Evolutionary conservation across 1,139 yeast species (phyloP), one percentile per base, ranked within the genome.

Genomic region (Pichia cactophila): DNA sequence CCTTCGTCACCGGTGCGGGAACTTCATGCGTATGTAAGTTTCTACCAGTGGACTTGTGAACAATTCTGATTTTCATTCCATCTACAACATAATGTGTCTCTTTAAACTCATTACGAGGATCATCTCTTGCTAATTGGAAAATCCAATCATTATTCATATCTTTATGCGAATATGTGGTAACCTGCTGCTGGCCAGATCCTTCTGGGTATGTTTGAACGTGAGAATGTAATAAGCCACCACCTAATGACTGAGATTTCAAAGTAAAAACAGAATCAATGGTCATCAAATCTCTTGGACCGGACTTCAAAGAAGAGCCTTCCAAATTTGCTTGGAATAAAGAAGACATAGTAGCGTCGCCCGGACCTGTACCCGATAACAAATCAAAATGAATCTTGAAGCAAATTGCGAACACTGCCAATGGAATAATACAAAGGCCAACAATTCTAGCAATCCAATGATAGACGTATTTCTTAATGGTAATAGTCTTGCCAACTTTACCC

Each of bases 341-440:
- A 17, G 96, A 86, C 98, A 94, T 94, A 62, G 86, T 86, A 45
- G 96, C 94, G 66, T 92, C 97, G 56, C 98, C 98, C 20, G 97
- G 81, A 56, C 99, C 95, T 14, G 86, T 72, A 57, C 81, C 83
- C 58, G 78, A 79, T 58, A 85, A 73, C 51, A 85, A 70, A 56
- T 80, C 88, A 62, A 85, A 85, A 66, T 85, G 95, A 53, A 84
- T 70, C 61, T 83, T 84, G 72, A 85, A 85, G 50, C 80, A 75
- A 52, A 80, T 63, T 64, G 84, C 66, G 62, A 83, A 85, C 33
- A 85, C 82, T 5, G 69, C 48, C 45, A 80, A 58, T 54, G 95
- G 95, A 43, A 84, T 68, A 23, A 81, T 57, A 51, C 85, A 81
- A 58, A 85, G 72, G 17, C 79, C 80, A 46, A 81, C 28, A 47